Percentiles rank a stretch among this genome's conserved stretches.
Conservation (phyloP, 352 stramenopile genomes). For the Pythium sp. region DNA sequence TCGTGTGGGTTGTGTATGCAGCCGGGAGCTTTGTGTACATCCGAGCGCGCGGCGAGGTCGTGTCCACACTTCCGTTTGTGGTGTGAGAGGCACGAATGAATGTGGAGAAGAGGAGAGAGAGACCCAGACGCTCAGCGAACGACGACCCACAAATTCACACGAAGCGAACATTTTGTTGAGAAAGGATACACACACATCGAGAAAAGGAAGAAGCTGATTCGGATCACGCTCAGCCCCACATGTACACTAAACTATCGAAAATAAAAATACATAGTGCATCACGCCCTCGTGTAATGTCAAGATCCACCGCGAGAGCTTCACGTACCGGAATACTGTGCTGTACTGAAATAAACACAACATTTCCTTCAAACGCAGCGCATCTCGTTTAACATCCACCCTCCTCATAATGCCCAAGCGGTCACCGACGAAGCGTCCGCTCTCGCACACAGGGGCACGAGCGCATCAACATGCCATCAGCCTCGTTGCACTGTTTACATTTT, state of each 20-base stretch:
- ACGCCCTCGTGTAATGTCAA: too few relatives aligned
- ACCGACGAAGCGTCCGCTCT: background rate
- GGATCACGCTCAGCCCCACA: background rate
- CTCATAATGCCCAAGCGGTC: background rate
- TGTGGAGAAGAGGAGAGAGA: background rate
- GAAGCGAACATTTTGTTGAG: background rate
- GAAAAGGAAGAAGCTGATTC: background rate
- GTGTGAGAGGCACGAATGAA: background rate
- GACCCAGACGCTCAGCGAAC: background rate
- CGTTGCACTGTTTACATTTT: background rate
- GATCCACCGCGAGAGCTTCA: too few relatives aligned
- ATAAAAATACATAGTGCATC: background rate
- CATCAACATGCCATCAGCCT: background rate
- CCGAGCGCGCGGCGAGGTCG: conserved; percentile 7
- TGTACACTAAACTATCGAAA: background rate
- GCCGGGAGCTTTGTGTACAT: conserved; percentile 25
- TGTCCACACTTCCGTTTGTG: background rate
- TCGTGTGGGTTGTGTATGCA: conserved; percentile 46
- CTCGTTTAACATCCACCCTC: background rate
- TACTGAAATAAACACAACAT: too few relatives aligned
- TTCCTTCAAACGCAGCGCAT: too few relatives aligned
- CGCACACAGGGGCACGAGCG: background rate
- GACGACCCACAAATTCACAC: background rate
- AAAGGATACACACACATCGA: background rate
- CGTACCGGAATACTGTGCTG: too few relatives aligned